Conservation (phyloP, 352 stramenopile species). For the Chrysophaeum taylorii region DNA sequence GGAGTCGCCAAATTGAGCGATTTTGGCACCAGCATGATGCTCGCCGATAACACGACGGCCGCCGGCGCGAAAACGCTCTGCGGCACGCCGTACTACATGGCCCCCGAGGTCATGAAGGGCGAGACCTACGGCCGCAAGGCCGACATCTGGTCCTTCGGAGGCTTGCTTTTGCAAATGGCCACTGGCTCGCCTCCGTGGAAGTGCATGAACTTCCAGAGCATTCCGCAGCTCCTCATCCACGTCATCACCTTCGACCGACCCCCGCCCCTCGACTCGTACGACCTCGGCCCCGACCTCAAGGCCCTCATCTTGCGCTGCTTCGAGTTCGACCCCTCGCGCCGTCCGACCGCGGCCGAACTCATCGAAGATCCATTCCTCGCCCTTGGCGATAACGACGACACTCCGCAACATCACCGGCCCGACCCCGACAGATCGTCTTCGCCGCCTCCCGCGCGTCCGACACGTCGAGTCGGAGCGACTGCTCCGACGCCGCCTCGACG, state of each 20-base stretch:
- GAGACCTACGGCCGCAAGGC: constrained; percentile 58
- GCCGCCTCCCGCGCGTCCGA: too few relatives aligned
- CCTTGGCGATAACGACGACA: too few relatives aligned
- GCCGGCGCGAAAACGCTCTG: constrained; percentile 39
- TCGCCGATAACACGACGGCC: constrained; percentile 20
- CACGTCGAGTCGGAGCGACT: too few relatives aligned
- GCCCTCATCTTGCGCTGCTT: background rate
- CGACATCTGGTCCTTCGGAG: constrained; percentile 65
- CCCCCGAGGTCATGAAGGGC: constrained; percentile 48
- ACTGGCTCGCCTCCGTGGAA: constrained; percentile 64
- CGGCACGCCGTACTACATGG: constrained; percentile 81
- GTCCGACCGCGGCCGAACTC: background rate
- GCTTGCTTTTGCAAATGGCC: constrained; percentile 61
- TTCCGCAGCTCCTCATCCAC: constrained; percentile 7
- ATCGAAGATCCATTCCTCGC: background rate
- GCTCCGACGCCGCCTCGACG: too few relatives aligned
- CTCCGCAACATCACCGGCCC: too few relatives aligned
- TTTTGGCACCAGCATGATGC: constrained; percentile 71
- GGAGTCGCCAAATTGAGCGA: constrained; percentile 85
- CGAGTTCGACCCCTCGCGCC: background rate
- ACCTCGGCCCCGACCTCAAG: background rate
- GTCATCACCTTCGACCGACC: background rate
- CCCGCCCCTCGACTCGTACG: background rate
- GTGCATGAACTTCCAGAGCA: constrained; percentile 51
- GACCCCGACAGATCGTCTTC: too few relatives aligned